Percentiles rank a stretch among this genome's conserved stretches.
phyloP scores from a whole-genome alignment of 2,329 filamentous ascomycete genomes.

The Bisporella sp. region DNA sequence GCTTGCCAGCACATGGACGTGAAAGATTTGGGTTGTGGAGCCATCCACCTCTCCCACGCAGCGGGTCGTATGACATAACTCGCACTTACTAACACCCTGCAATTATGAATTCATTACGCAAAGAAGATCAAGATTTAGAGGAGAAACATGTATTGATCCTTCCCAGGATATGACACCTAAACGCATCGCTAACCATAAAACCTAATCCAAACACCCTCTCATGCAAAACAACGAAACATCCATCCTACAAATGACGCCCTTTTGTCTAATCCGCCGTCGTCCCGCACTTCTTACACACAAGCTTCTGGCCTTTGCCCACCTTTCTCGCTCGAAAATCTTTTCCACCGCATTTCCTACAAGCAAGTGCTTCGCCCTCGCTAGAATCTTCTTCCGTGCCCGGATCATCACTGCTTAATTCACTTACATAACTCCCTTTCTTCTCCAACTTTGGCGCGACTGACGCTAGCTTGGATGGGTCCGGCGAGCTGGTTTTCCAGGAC shows the following conservation, averaged over 20 bases:
- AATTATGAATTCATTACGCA: too few species aligned
- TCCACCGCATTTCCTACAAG: slow-evolving; percentile 52
- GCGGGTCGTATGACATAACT: too few species aligned
- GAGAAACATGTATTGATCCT: too few species aligned
- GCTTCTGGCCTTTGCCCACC: slow-evolving; percentile 41
- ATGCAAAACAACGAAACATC: neutral
- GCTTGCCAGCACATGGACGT: too few species aligned
- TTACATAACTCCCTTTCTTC: slow-evolving; percentile 30
- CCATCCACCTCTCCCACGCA: too few species aligned
- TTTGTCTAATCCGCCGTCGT: slow-evolving; percentile 19
- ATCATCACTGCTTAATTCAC: slow-evolving; percentile 51
- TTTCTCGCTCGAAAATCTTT: slow-evolving; percentile 57
- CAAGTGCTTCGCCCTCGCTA: slow-evolving; percentile 40
- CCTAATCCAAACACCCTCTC: neutral
- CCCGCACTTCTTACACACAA: slow-evolving; percentile 56
- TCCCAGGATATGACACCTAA: neutral
- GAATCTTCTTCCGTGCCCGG: slow-evolving; percentile 31
- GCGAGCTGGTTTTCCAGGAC: slow-evolving; percentile 35
- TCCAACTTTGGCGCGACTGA: slow-evolving; percentile 11
- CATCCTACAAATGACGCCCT: neutral
- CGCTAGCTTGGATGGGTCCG: slow-evolving; percentile 16
- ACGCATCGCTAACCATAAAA: slow-evolving; percentile 1
- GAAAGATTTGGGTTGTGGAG: too few species aligned
- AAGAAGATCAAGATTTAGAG: too few species aligned
- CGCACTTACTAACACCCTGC: too few species aligned